Evolutionary conservation across 257 asterid genomes (phyloP), one percentile per base, ranked within the genome.

Genomic region (Lantana camara): DNA sequence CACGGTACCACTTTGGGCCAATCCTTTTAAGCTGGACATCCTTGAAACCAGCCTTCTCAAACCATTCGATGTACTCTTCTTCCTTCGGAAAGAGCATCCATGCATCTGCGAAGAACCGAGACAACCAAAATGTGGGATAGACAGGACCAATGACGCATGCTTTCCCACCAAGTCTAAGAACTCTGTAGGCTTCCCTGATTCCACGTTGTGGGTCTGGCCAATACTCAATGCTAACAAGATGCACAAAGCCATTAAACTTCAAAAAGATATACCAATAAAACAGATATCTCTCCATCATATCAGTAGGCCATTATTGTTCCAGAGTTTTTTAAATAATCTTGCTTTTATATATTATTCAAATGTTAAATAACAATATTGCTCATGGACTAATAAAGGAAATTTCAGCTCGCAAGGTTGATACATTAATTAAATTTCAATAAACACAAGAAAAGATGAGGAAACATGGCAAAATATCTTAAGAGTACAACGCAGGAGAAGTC

Each of bases 151-250:
- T 94, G 32, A 94, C 0, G 80, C 99, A 90, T 3, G 96, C 97
- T 75, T 94, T 90, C 34, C 97, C 95, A 62, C 95, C 95, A 9
- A 85, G 76, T 63, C 85, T 90, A 76, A 93, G 66, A 30, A 93
- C 96, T 58, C 99, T 84, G 78, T 93, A 93, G 4, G 99, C 99
- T 85, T 90, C 99, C 77, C 15, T 73, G 71, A 93, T 90, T 44
- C 99, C 99, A 30, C 97, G 96, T 62, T 90, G 99, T 32, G 99
- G 99, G 73, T 93, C 99, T 4, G 99, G 99, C 99, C 99, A 93
- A 81, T 93, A 93, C 78, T 93, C 97, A 47, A 90, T 93, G 66
- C 99, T 87, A 82, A 57, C 47, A 79, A 58, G 24, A 69, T 5
- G 5, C 50, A 66, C 19, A 53, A 58, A 67, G 16, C 41, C 64